These are phyloP conservation scores for Tylopilus sp. DNA, from an alignment of 1,284 basidiomycete genomes.

Conservation along the genomic window DNA sequence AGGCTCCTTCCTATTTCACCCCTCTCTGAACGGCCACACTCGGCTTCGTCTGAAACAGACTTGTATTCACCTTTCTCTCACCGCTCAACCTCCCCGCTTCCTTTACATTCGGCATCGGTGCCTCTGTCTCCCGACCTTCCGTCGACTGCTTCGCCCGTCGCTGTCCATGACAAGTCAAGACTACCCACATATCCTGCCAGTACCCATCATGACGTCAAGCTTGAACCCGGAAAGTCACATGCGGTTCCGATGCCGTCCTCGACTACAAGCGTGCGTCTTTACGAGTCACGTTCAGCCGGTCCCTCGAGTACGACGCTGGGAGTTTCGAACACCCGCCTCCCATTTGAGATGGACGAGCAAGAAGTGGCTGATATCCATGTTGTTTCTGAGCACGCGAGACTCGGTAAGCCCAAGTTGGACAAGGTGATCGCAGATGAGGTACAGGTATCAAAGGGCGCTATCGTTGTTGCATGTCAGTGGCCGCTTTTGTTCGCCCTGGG, in stretches of 20 bases:
- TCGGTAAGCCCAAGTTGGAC: conserved; percentile 71
- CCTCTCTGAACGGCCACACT: conserved; percentile 15
- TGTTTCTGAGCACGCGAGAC: conserved; percentile 65
- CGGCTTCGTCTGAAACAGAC: conserved; percentile 18
- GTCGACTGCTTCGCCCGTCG: conserved; percentile 6
- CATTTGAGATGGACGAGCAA: conserved; percentile 57
- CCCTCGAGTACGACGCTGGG: conserved; percentile 9
- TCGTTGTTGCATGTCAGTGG: conserved; percentile 65
- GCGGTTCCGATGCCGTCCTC: conserved; percentile 3
- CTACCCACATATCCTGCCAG: neutral
- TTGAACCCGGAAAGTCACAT: conserved; percentile 31
- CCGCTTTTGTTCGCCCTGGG: neutral
- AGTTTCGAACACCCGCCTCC: neutral
- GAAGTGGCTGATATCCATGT: conserved; percentile 66
- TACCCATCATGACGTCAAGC: conserved; percentile 17
- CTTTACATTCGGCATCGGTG: conserved; percentile 2
- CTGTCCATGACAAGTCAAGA: neutral
- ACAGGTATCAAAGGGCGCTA: conserved; percentile 47
- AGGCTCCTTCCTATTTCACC: conserved; percentile 18
- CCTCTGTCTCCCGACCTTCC: neutral
- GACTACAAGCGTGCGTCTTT: neutral
- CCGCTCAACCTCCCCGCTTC: conserved; percentile 8
- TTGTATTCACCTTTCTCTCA: conserved; percentile 11
- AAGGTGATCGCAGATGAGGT: conserved; percentile 66
- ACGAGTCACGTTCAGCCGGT: neutral